Percentiles rank a stretch among this genome's conserved stretches.
These are phyloP conservation scores for Fusarium buxicola DNA, from an alignment of 2,329 filamentous ascomycete species.

Conservation along the genomic window DNA sequence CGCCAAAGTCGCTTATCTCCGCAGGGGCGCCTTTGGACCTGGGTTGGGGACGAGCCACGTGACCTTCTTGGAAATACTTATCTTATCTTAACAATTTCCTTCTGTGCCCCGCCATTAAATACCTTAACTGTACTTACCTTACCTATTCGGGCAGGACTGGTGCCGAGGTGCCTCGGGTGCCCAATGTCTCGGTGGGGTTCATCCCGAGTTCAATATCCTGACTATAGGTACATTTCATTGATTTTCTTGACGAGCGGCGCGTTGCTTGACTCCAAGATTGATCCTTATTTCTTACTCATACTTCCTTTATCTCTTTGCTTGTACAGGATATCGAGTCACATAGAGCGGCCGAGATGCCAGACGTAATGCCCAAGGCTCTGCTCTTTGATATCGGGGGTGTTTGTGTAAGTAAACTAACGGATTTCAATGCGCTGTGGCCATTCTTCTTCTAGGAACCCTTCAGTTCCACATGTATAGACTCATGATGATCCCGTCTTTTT, in stretches of 20 bases:
- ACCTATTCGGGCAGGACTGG: too few relatives aligned
- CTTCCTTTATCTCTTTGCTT: too few relatives aligned
- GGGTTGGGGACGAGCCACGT: slow-evolving; percentile 57
- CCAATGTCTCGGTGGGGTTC: slow-evolving; percentile 24
- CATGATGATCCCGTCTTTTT: not conserved
- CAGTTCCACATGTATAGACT: not conserved
- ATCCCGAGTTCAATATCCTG: slow-evolving; percentile 11
- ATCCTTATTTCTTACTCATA: slow-evolving; percentile 40
- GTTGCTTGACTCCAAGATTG: not conserved
- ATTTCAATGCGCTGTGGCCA: not conserved
- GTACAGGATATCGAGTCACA: not conserved
- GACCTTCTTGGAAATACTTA: slow-evolving; percentile 4
- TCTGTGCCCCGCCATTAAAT: not conserved
- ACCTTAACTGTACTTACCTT: too few relatives aligned
- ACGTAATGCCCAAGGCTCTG: slow-evolving; percentile 73
- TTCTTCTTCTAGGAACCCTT: not conserved
- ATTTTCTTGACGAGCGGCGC: not conserved
- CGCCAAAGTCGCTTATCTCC: slow-evolving; percentile 39
- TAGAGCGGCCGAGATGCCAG: slow-evolving; percentile 34
- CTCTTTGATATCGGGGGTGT: slow-evolving; percentile 98
- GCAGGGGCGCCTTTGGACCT: slow-evolving; percentile 42
- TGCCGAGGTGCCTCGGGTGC: slow-evolving; percentile 43
- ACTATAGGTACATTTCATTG: slow-evolving; percentile 1
- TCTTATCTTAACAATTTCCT: slow-evolving; percentile 22
- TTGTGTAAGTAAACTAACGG: slow-evolving; percentile 74